Evolutionary conservation across 2,329 filamentous ascomycete species (phyloP).

Genomic region (Drechslerella stenobrocha): DNA sequence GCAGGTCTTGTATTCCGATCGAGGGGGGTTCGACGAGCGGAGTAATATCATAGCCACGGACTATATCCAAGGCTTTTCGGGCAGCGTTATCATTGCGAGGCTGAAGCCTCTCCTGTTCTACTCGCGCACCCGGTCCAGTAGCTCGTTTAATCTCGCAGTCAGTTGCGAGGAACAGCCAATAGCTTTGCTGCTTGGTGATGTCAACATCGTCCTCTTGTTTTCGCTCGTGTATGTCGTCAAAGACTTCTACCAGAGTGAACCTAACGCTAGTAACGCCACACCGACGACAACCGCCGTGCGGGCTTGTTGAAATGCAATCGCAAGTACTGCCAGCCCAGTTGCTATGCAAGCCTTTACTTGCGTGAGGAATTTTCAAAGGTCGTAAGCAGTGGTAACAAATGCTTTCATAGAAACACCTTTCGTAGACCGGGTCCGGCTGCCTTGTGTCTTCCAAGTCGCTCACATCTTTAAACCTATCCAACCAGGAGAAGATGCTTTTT

Average conservation of each 20-base stretch:
- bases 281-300: constrained; percentile 29
- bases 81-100: constrained; percentile 11
- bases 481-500: constrained; percentile 44
- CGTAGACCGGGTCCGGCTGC: constrained; percentile 36
- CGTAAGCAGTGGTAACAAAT: constrained; percentile 41
- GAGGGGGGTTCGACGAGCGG: constrained; percentile 11
- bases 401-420: constrained; percentile 39
- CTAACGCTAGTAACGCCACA: constrained; percentile 39
- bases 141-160: constrained; percentile 42
- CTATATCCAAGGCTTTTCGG: constrained; percentile 13
- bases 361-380: constrained; percentile 26
- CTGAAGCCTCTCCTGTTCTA: constrained; percentile 21
- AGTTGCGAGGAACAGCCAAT: constrained; percentile 33
- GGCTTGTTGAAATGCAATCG: constrained; percentile 26
- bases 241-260: constrained; percentile 26
- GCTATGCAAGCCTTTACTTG: constrained; percentile 33
- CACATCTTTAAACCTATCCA: constrained; percentile 40
- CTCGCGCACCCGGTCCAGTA: constrained; percentile 13
- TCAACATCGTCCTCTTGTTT: constrained; percentile 19
- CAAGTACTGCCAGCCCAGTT: constrained; percentile 35
- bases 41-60: constrained; percentile 31
- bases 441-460: constrained; percentile 31
- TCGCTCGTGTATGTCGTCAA: constrained; percentile 31
- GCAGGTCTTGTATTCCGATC: constrained; percentile 27
- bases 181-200: constrained; percentile 28